Base-by-base conservation (phyloP, 2,329 filamentous ascomycete genomes). In the Fusarium mangiferae region DNA sequence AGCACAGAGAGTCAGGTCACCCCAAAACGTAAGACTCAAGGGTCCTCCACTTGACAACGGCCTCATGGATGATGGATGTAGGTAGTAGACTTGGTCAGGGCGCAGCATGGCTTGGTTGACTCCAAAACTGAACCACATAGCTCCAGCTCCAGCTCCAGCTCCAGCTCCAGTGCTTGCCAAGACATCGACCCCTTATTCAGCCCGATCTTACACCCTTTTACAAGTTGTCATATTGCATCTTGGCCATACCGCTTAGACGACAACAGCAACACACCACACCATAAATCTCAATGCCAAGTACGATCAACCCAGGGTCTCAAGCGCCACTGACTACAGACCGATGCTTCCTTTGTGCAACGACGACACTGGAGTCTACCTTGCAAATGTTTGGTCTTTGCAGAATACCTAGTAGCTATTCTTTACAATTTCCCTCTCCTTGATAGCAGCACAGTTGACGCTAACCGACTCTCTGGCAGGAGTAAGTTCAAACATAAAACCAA, bases 211-310 rank as follows among this genome's bases (percentile, higher is more conserved):
- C 55, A 68, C 30, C 48, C 41, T 49, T 30, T 55, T 26, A 5
- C 41, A 60, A 33, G 63, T 58, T 68, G 36, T 26, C 30, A 51
- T 46, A 28, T 52, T 39, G 26, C 51, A 44, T 36, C 44, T 52
- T 46, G 28, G 38, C 62, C 39, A 64, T 26, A 44, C 56, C 13
- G 20, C 42, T 49, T 44, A 44, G 30, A 45, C 24, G 30, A 44
- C 44, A 36, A 56, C 28, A 20, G 33, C 24, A 48, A 26, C 24
- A 38, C 26, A 41, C 26, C 46, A 57, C 36, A 42, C 39, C 67
- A 70, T 41, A 24, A 24, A 38, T 46, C 45, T 22, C 13, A 52
- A 58, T 69, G 58, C 58, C 65, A 69, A 69, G 65, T 52, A 20
- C 65, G 51, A 69, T 69, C 44, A 38, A n/a, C 28, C 39, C 30